These are phyloP conservation scores for Tagetes erecta DNA, from an alignment of 129 eudicot species.

Conservation along the genomic window DNA sequence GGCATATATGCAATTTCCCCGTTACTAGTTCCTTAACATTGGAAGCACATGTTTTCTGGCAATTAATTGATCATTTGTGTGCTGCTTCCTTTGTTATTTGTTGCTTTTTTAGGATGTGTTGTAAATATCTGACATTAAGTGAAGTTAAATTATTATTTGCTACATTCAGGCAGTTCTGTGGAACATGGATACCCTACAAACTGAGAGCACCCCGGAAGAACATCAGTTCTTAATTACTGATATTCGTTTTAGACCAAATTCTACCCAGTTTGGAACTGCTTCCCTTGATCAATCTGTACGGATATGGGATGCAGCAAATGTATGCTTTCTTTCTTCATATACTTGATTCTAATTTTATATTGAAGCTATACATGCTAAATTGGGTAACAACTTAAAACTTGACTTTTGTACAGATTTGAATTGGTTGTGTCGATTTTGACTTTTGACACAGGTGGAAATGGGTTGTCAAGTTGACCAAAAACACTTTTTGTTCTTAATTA, in stretches of 20 bases:
- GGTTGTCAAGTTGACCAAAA: conserved; percentile 1
- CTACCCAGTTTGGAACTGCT: conserved; percentile 86
- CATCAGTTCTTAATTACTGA: conserved; percentile 72
- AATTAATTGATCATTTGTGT: neutral
- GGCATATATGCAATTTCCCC: no score
- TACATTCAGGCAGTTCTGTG: conserved; percentile 69
- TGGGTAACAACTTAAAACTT: conserved; percentile 11
- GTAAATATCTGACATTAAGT: neutral
- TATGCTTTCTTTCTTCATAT: conserved; percentile 32
- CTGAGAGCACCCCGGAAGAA: conserved; percentile 84
- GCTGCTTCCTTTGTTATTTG: neutral
- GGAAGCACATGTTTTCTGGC: neutral
- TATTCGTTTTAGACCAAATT: conserved; percentile 86
- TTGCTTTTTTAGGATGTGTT: neutral
- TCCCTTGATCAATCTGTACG: conserved; percentile 78
- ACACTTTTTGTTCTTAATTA: neutral
- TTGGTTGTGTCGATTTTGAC: neutral
- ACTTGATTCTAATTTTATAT: neutral
- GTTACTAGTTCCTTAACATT: neutral
- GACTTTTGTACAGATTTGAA: neutral
- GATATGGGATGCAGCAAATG: conserved; percentile 97
- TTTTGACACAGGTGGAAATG: neutral
- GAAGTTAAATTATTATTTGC: conserved; percentile 14
- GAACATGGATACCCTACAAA: conserved; percentile 89
- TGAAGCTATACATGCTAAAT: neutral